Evolutionary conservation across 2,329 filamentous ascomycete genomes (phyloP).

Genomic region (Epichloe uncinata): DNA sequence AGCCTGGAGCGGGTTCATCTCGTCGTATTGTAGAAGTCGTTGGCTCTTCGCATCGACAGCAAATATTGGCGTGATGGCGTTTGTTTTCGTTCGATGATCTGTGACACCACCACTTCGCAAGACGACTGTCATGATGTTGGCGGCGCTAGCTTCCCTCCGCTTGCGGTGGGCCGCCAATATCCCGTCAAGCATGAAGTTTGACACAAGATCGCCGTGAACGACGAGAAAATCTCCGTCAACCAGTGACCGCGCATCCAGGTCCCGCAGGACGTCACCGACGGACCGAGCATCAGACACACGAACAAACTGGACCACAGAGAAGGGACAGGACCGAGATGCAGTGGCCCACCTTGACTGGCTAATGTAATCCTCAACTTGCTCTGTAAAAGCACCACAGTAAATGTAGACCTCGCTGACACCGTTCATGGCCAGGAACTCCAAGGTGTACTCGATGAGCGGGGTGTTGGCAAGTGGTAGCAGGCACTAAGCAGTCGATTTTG

Average conservation of each 20-base stretch:
- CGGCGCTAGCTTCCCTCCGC: slow-evolving; percentile 71
- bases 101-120: slow-evolving; percentile 60
- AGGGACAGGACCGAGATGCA: slow-evolving; percentile 44
- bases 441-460: slow-evolving; percentile 91
- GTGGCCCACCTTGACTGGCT: slow-evolving; percentile 61
- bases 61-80: slow-evolving; percentile 68
- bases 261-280: slow-evolving; percentile 86
- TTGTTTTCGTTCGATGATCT: slow-evolving; percentile 63
- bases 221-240: slow-evolving; percentile 85
- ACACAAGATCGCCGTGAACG: slow-evolving; percentile 84
- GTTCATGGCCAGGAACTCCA: slow-evolving; percentile 90
- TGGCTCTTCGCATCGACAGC: slow-evolving; percentile 69
- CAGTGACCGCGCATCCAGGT: slow-evolving; percentile 73
- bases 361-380: slow-evolving; percentile 79
- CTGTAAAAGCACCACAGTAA: slow-evolving; percentile 78
- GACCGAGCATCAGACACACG: slow-evolving; percentile 72
- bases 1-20: slow-evolving; percentile 58
- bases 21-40: slow-evolving; percentile 86
- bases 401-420: slow-evolving; percentile 91
- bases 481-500: slow-evolving; percentile 45
- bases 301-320: slow-evolving; percentile 70
- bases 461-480: slow-evolving; percentile 86
- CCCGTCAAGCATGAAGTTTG: slow-evolving; percentile 73
- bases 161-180: slow-evolving; percentile 68
- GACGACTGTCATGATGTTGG: slow-evolving; percentile 96